Conservation (phyloP, 352 stramenopile genomes). For the Phytophthora megakarya region DNA sequence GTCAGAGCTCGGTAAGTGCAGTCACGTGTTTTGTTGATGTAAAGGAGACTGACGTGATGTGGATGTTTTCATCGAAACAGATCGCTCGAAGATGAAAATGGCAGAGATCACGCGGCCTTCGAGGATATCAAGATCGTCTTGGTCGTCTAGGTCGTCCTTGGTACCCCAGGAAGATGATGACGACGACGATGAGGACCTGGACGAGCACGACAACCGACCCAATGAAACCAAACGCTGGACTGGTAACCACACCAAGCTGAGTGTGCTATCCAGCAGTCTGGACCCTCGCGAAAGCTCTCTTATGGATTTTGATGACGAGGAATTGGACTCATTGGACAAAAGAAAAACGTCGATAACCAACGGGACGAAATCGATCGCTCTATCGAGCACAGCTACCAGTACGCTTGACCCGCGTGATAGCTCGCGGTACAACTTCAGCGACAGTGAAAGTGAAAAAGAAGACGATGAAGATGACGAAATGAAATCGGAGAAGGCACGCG, state of each 20-base stretch:
- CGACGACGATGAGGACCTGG: constrained; percentile 27
- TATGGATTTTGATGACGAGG: constrained; percentile 41
- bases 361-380: constrained; percentile 19
- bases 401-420: constrained; percentile 32
- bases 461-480: constrained; percentile 27
- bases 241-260: constrained; percentile 37
- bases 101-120: constrained; percentile 20
- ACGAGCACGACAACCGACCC: constrained; percentile 24
- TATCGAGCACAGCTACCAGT: constrained; percentile 32
- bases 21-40: not conserved
- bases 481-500: constrained; percentile 32
- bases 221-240: constrained; percentile 22
- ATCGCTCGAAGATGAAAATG: constrained; percentile 35
- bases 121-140: constrained; percentile 19
- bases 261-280: constrained; percentile 31
- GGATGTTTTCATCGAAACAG: constrained; percentile 23
- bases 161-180: constrained; percentile 13
- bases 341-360: constrained; percentile 25
- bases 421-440: constrained; percentile 31
- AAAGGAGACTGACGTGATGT: constrained; percentile 17
- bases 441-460: constrained; percentile 38
- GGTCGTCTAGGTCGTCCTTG: not conserved
- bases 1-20: constrained; percentile 43
- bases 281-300: constrained; percentile 46
- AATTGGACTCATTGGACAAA: constrained; percentile 17